A percentile compares a stretch with the other conserved stretches of the same genome.
Conservation (phyloP, 257 asterid species). For the Solanum corneliomulleri region DNA sequence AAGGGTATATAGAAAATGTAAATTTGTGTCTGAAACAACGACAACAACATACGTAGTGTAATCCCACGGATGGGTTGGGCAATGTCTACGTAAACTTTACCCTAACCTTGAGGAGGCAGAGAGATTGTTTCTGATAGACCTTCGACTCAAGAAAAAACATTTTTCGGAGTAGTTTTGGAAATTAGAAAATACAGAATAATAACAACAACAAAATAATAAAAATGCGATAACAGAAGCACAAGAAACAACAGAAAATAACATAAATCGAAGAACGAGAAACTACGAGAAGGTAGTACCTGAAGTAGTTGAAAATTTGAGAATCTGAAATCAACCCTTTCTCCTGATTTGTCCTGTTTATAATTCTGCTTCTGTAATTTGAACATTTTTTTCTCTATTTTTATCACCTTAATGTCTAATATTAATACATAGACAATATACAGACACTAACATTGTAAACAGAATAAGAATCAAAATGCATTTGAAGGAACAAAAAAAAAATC, state of each 20-base stretch:
- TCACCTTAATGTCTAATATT: neutral
- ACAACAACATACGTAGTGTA: neutral
- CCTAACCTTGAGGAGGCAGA: neutral
- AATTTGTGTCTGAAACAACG: neutral
- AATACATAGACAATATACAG: neutral
- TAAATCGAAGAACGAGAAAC: neutral
- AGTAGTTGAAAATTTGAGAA: slow-evolving; percentile 85
- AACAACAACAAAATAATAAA: neutral
- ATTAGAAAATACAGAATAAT: neutral
- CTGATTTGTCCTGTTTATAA: slow-evolving; percentile 23
- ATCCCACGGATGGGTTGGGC: too few species aligned
- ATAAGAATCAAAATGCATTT: neutral
- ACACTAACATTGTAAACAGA: neutral
- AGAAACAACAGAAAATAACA: slow-evolving; percentile 2
- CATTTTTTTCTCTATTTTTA: slow-evolving; percentile 24
- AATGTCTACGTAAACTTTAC: too few species aligned
- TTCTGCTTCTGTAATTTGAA: slow-evolving; percentile 51
- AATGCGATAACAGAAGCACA: slow-evolving; percentile 31
- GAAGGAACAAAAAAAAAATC: slow-evolving; percentile 12
- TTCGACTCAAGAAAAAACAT: neutral
- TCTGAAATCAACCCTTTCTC: slow-evolving; percentile 61
- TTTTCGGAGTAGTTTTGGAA: neutral
- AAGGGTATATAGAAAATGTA: neutral
- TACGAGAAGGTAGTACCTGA: slow-evolving; percentile 34
- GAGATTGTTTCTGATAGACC: neutral